Conservation (phyloP, 441 rosid genomes). For the Populus trichocarpa region DNA sequence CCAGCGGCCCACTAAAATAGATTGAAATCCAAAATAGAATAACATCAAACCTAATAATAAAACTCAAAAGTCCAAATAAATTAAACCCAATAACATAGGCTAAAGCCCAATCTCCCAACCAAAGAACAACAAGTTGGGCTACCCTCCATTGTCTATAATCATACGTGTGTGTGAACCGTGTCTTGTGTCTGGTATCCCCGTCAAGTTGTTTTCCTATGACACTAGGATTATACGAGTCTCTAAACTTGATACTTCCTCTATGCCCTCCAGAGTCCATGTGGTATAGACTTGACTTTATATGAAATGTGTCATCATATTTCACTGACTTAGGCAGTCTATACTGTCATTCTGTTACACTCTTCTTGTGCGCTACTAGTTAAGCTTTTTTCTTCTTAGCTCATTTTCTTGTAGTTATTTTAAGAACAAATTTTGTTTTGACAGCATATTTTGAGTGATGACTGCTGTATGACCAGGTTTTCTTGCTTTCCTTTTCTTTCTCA, state of each 20-base stretch:
- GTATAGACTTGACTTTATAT: neutral
- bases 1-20: too few species aligned
- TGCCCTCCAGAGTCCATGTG: neutral
- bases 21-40: too few species aligned
- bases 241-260: neutral
- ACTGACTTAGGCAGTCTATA: neutral
- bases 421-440: neutral
- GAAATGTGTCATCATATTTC: neutral
- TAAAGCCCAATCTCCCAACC: too few species aligned
- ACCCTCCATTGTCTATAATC: neutral
- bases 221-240: neutral
- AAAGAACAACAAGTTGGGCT: too few species aligned
- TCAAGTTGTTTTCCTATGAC: neutral
- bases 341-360: neutral
- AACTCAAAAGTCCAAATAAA: too few species aligned
- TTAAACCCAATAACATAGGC: too few species aligned
- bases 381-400: neutral
- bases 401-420: neutral
- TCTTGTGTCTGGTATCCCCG: too few species aligned
- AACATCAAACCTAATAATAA: too few species aligned
- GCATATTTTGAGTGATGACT: neutral
- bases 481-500: constrained; percentile 31
- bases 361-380: neutral
- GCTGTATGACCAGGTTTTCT: constrained; percentile 1
- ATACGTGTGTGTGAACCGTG: too few species aligned